These are phyloP conservation scores for Hypoxylon subgilvum DNA, from an alignment of 495 filamentous ascomycete genomes.

Conservation along the genomic window DNA sequence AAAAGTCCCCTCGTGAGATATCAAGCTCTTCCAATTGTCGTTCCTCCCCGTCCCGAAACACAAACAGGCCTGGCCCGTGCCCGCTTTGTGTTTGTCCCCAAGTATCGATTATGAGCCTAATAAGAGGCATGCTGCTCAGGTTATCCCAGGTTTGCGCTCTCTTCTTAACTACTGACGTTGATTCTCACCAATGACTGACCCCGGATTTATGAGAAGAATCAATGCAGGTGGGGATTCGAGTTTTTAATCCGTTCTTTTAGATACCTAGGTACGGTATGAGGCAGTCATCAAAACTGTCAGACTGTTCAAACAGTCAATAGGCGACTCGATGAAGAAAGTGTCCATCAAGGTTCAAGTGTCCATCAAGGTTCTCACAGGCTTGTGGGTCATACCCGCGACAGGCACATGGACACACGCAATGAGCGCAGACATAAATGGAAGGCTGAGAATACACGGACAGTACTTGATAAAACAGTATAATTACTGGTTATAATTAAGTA, in stretches of 20 bases:
- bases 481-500: no score
- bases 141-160: neutral
- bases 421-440: neutral
- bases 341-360: no score
- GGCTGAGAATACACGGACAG: no score
- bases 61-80: conserved; percentile 4
- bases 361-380: conserved; percentile 35
- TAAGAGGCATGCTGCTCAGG: neutral
- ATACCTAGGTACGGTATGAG: no score
- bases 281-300: no score
- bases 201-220: conserved; percentile 24
- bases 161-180: conserved; percentile 21
- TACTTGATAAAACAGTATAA: no score
- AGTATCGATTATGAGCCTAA: neutral
- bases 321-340: no score
- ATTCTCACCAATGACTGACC: conserved; percentile 20
- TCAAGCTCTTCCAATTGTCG: neutral
- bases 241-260: no score
- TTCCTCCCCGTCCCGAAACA: conserved; percentile 2
- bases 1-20: no score
- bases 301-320: no score
- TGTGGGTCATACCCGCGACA: conserved; percentile 9
- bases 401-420: conserved; percentile 6
- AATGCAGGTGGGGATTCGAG: conserved; percentile 26
- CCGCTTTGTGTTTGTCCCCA: conserved; percentile 3